These are phyloP conservation scores for Xylaria intraflava DNA, from an alignment of 495 filamentous ascomycete genomes.

Conservation along the genomic window DNA sequence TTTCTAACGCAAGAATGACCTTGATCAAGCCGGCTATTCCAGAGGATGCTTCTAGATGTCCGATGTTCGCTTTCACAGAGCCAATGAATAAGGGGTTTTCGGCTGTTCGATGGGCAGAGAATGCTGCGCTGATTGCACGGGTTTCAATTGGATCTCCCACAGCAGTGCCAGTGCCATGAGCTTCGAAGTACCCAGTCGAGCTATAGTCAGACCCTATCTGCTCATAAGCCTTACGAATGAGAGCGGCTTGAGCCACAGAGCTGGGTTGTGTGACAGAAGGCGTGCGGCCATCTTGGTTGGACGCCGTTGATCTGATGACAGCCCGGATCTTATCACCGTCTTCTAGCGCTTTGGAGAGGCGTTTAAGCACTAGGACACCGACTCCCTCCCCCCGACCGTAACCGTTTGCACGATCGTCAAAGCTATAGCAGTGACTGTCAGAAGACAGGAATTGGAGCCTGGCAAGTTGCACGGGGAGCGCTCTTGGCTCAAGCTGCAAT, in stretches of 20 bases:
- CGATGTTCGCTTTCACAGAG: constrained; percentile 45
- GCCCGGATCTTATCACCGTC: constrained; percentile 44
- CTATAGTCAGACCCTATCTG: neutral
- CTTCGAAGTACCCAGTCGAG: neutral
- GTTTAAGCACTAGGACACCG: constrained; percentile 41
- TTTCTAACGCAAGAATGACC: constrained; percentile 39
- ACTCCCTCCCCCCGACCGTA: constrained; percentile 43
- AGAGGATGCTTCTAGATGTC: constrained; percentile 41
- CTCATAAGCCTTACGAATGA: constrained; percentile 9
- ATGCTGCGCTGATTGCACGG: neutral
- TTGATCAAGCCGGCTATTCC: constrained; percentile 46
- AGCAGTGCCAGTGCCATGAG: neutral
- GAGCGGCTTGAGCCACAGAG: constrained; percentile 42
- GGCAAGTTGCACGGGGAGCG: constrained; percentile 5
- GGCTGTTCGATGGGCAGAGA: neutral
- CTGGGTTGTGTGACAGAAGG: constrained; percentile 50
- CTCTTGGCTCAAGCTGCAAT: too few species aligned
- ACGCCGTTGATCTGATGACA: constrained; percentile 39
- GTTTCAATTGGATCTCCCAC: neutral
- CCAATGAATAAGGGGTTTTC: constrained; percentile 33
- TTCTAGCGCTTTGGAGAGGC: constrained; percentile 36
- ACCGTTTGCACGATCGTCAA: constrained; percentile 37
- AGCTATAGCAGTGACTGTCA: constrained; percentile 31
- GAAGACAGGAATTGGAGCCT: constrained; percentile 16
- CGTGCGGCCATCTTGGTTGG: constrained; percentile 36